Conservation (phyloP, 2,329 filamentous ascomycete genomes). For the Hyphodiscus sp. region DNA sequence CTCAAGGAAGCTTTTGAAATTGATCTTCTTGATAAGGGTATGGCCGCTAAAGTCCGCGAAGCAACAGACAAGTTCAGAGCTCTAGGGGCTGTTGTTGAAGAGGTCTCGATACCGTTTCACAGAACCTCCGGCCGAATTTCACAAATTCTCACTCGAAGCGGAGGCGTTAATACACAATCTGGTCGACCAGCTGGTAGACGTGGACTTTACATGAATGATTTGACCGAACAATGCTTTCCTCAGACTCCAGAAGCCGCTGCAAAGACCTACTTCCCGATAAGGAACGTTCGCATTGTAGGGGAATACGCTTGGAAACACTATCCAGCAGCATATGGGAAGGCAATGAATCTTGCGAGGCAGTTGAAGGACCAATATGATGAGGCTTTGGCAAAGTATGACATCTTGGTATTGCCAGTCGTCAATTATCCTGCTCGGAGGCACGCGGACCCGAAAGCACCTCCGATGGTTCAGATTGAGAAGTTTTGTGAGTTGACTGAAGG, state of each 20-base stretch:
- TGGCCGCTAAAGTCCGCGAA: slow-evolving; percentile 33
- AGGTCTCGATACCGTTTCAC: slow-evolving; percentile 45
- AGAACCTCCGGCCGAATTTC: slow-evolving; percentile 1
- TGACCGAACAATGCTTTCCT: background rate
- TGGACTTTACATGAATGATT: background rate
- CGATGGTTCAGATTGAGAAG: background rate
- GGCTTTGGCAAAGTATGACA: slow-evolving; percentile 36
- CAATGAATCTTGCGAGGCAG: slow-evolving; percentile 40
- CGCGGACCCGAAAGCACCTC: background rate
- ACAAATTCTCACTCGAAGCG: background rate
- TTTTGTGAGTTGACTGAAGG: background rate
- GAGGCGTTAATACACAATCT: background rate
- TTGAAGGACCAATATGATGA: slow-evolving; percentile 41
- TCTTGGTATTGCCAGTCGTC: slow-evolving; percentile 42
- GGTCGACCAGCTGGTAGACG: background rate
- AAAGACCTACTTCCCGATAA: background rate
- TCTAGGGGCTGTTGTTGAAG: slow-evolving; percentile 43
- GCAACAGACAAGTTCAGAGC: slow-evolving; percentile 36
- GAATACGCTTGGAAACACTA: slow-evolving; percentile 28
- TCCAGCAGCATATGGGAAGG: slow-evolving; percentile 30
- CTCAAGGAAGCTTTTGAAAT: slow-evolving; percentile 38
- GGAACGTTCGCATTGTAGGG: slow-evolving; percentile 12
- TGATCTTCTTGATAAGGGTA: slow-evolving; percentile 35
- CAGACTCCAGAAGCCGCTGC: background rate
- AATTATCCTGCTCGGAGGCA: slow-evolving; percentile 33